A percentile compares a stretch with the other conserved stretches of the same genome.
Conservation (phyloP, 371 early-diverging fungal genomes). For the Rhizopus stolonifer region DNA sequence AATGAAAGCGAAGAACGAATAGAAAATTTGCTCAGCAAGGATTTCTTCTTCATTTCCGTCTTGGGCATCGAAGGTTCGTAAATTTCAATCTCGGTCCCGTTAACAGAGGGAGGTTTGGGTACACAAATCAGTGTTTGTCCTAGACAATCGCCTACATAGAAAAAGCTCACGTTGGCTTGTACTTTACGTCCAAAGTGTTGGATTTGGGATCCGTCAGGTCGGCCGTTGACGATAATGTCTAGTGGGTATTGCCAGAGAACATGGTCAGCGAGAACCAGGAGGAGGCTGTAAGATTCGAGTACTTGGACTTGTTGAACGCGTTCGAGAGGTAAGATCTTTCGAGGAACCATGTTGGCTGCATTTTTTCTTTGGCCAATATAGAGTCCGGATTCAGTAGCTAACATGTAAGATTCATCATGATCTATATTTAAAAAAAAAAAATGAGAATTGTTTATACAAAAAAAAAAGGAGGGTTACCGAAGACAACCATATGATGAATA, state of each 20-base stretch:
- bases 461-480: slow-evolving; percentile 27
- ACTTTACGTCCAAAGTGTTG: slow-evolving; percentile 29
- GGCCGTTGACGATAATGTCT: slow-evolving; percentile 31
- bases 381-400: slow-evolving; percentile 44
- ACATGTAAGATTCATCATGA: slow-evolving; percentile 31
- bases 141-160: slow-evolving; percentile 38
- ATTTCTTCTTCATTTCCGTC: slow-evolving; percentile 20
- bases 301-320: slow-evolving; percentile 41
- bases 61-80: slow-evolving; percentile 31
- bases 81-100: slow-evolving; percentile 29
- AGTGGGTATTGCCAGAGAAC: slow-evolving; percentile 42
- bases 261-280: slow-evolving; percentile 37
- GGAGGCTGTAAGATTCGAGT: slow-evolving; percentile 35
- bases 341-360: slow-evolving; percentile 21
- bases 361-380: slow-evolving; percentile 30
- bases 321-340: slow-evolving; percentile 30
- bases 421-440: too few relatives aligned
- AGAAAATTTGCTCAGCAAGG: slow-evolving; percentile 7
- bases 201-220: slow-evolving; percentile 22
- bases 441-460: background rate
- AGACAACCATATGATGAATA: slow-evolving; percentile 39
- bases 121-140: slow-evolving; percentile 33
- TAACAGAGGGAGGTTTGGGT: slow-evolving; percentile 22
- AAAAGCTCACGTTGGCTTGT: slow-evolving; percentile 32
- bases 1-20: slow-evolving; percentile 8